Conservation (phyloP, 768 basidiomycete genomes). For the Infundibulicybe gibba region DNA sequence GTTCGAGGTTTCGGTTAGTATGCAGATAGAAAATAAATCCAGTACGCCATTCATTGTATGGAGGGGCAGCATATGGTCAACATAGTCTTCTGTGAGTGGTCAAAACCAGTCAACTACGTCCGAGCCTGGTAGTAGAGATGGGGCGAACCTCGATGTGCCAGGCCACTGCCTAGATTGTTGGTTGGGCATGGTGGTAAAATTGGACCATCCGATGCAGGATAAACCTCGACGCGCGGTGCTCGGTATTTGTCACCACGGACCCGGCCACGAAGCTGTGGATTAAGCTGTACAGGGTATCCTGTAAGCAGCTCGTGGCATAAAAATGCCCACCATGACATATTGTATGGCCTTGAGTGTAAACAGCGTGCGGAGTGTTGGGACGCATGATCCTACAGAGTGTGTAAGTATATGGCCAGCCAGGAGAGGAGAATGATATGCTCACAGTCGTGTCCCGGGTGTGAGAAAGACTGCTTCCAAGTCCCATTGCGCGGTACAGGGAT, state of each 20-base stretch:
- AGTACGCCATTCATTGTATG: not conserved
- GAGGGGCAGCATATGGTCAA: not conserved
- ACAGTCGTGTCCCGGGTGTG: slow-evolving; percentile 3
- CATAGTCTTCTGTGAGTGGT: not conserved
- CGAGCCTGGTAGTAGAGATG: too few species aligned
- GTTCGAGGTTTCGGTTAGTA: not conserved
- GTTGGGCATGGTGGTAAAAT: slow-evolving; percentile 6
- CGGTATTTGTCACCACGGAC: slow-evolving; percentile 9
- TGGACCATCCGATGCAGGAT: slow-evolving; percentile 7
- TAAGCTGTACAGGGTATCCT: slow-evolving; percentile 7
- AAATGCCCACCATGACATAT: slow-evolving; percentile 19
- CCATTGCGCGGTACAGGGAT: not conserved
- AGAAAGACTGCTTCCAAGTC: slow-evolving; percentile 4
- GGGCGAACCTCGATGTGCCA: too few species aligned
- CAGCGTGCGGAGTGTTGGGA: slow-evolving; percentile 12
- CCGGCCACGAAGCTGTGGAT: slow-evolving; percentile 12
- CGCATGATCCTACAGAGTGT: slow-evolving; percentile 9
- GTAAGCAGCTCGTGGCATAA: slow-evolving; percentile 10
- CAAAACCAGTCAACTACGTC: too few species aligned
- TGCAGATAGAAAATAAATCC: not conserved
- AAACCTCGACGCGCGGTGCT: slow-evolving; percentile 5
- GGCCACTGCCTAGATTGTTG: not conserved
- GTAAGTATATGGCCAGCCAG: not conserved
- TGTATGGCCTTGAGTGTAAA: slow-evolving; percentile 7
- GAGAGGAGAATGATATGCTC: not conserved